Evolutionary conservation across 1,284 basidiomycete genomes (phyloP).

Genomic region (Vanrija humicola): DNA sequence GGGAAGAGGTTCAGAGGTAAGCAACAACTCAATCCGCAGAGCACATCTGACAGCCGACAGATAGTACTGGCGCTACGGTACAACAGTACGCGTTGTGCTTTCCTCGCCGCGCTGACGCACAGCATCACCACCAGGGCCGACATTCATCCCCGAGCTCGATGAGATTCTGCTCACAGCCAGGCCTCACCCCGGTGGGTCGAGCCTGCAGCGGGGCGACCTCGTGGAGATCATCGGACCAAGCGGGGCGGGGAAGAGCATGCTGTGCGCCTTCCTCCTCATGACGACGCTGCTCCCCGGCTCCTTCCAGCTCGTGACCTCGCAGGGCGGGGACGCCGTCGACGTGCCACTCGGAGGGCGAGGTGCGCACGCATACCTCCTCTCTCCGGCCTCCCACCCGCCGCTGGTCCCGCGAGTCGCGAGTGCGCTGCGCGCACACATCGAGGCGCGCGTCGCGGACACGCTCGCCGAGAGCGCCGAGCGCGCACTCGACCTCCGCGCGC

Average conservation of each 20-base stretch:
- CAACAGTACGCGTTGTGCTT: conserved; percentile 18
- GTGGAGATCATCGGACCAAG: conserved; percentile 41
- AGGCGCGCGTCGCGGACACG: conserved; percentile 4
- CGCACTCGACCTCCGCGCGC: neutral
- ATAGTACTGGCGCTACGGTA: conserved; percentile 30
- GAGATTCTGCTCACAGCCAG: conserved; percentile 24
- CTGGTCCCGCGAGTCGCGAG: conserved; percentile 16
- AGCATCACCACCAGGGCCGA: conserved; percentile 44
- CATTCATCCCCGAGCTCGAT: conserved; percentile 41
- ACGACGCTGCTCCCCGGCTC: conserved; percentile 30
- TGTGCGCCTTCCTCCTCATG: conserved; percentile 26
- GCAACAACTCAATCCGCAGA: conserved; percentile 5
- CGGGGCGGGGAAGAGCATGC: conserved; percentile 37
- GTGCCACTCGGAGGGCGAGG: conserved; percentile 34
- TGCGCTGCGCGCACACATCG: conserved; percentile 30
- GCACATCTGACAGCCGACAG: conserved; percentile 7
- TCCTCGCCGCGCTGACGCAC: neutral
- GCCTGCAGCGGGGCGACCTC: conserved; percentile 44
- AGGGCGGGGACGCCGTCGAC: neutral
- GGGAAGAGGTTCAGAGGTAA: conserved; percentile 32
- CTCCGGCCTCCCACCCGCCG: conserved; percentile 25
- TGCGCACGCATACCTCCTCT: conserved; percentile 25
- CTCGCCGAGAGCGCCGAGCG: neutral
- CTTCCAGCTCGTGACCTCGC: conserved; percentile 1
- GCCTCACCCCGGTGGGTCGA: conserved; percentile 30